Conservation (phyloP, 2,329 filamentous ascomycete species). For the Metarhizium album region DNA sequence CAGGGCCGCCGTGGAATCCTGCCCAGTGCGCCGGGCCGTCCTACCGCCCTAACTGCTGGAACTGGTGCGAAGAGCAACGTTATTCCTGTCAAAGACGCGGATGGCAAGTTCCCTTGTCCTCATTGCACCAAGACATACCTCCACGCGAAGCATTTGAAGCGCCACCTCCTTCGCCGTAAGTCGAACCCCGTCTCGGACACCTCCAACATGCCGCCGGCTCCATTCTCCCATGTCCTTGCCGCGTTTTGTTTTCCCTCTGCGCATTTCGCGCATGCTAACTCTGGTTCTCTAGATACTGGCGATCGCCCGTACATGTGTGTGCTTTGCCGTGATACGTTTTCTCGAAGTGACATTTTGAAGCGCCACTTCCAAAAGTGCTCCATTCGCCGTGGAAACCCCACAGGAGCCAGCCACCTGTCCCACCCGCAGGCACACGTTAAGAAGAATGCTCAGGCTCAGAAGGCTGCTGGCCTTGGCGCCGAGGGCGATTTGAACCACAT, state of each 20-base stretch:
- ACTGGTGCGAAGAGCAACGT: conserved; percentile 66
- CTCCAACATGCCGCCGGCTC: neutral
- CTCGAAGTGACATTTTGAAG: conserved; percentile 94
- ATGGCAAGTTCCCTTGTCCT: conserved; percentile 95
- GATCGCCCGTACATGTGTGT: conserved; percentile 98
- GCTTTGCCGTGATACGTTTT: conserved; percentile 95
- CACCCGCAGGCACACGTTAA: conserved; percentile 85
- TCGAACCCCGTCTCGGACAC: conserved; percentile 17
- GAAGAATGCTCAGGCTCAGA: conserved; percentile 55
- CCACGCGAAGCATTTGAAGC: conserved; percentile 94
- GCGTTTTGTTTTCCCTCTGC: neutral
- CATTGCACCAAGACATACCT: conserved; percentile 98
- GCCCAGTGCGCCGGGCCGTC: conserved; percentile 79
- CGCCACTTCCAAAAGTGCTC: conserved; percentile 99
- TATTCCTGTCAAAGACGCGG: conserved; percentile 88
- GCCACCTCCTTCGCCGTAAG: conserved; percentile 92
- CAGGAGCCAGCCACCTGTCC: conserved; percentile 85
- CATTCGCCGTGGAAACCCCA: conserved; percentile 89
- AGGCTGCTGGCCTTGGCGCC: conserved; percentile 39
- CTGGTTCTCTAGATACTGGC: conserved; percentile 63
- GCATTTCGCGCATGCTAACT: conserved; percentile 18
- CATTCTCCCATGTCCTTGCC: neutral
- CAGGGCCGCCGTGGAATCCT: conserved; percentile 87
- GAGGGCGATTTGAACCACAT: conserved; percentile 49
- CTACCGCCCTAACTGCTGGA: conserved; percentile 62